Conservation (phyloP, 768 basidiomycete species). For the Leucosporidium creatinivorum region DNA sequence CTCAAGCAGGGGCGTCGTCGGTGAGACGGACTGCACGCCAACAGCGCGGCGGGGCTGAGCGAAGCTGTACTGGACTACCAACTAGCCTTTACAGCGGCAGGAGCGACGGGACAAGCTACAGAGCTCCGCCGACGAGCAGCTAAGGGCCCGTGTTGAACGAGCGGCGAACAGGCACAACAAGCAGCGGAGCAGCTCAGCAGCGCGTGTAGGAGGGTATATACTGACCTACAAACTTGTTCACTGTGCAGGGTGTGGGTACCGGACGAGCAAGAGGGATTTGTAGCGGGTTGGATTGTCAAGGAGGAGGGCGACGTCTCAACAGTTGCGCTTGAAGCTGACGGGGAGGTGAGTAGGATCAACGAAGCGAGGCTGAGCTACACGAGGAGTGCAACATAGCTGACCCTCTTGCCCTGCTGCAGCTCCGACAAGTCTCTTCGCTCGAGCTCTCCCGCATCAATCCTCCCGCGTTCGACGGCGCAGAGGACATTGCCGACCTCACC, state of each 20-base stretch:
- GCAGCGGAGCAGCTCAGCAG: too few species aligned
- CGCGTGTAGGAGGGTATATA: too few species aligned
- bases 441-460: slow-evolving; percentile 35
- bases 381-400: not conserved
- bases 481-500: slow-evolving; percentile 95
- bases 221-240: too few species aligned
- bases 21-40: too few species aligned
- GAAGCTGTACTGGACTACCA: not conserved
- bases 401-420: not conserved
- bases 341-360: slow-evolving; percentile 9
- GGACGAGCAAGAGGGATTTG: slow-evolving; percentile 83
- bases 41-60: too few species aligned
- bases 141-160: not conserved
- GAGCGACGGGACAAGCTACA: not conserved
- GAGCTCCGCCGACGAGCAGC: not conserved
- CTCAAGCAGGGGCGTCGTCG: not conserved
- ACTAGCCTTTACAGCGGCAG: not conserved
- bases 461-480: slow-evolving; percentile 77
- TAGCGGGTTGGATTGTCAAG: slow-evolving; percentile 85
- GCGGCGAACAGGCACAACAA: not conserved
- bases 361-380: not conserved
- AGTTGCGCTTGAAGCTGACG: slow-evolving; percentile 54
- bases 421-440: slow-evolving; percentile 10
- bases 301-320: slow-evolving; percentile 77
- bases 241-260: slow-evolving; percentile 80